Base-by-base conservation (phyloP, 2,329 filamentous ascomycete genomes). In the Beauveria pseudobassiana region DNA sequence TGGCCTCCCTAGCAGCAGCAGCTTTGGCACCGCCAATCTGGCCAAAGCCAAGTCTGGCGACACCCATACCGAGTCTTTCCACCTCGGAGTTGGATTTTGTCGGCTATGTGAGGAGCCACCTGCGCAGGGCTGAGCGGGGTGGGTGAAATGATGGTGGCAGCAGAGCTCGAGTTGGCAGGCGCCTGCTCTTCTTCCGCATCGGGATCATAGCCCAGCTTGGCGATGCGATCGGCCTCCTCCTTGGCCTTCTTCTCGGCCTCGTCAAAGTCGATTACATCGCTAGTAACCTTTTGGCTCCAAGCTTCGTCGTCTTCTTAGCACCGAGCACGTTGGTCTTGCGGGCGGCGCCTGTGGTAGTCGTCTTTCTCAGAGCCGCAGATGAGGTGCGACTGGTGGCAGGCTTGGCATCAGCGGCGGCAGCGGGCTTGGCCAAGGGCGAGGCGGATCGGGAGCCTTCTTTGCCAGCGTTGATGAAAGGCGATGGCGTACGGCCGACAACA, bases 201-300 rank as follows among this genome's bases (percentile, higher is more conserved):
- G 1, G 93, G 91, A 69, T 99, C 92, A 71, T 99, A 99, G 45
- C 95, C 95, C 24, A 99, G 80, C 77, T 96, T 96, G 73, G 89
- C 92, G 72, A 97, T 95, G 67, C 95, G 88, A 75, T 98, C 95
- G 3, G 93, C 95, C 76, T 99, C 95, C 76, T 98, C 95, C 75
- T 93, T 96, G 49, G 95, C 95, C 77, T 96, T 96, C 76, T 90
- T 91, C 80, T 99, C 95, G 3, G 93, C 95, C 74, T 93, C 95
- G 66, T 99, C 95, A 70, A 99, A 99, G 77, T 99, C 93, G 65
- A 99, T 93, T 14, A 87, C 78, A 66, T 93, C 89, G 51, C 80
- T 83, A 3, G 82, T 85, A 40, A 96, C 85, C 80, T 98, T 98
- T 98, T 98, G 30, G 87, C 93, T 42, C 93, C 95, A 12, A 98